Evolutionary conservation across 2,329 filamentous ascomycete genomes (phyloP).

Genomic region (Byssothecium circinans): DNA sequence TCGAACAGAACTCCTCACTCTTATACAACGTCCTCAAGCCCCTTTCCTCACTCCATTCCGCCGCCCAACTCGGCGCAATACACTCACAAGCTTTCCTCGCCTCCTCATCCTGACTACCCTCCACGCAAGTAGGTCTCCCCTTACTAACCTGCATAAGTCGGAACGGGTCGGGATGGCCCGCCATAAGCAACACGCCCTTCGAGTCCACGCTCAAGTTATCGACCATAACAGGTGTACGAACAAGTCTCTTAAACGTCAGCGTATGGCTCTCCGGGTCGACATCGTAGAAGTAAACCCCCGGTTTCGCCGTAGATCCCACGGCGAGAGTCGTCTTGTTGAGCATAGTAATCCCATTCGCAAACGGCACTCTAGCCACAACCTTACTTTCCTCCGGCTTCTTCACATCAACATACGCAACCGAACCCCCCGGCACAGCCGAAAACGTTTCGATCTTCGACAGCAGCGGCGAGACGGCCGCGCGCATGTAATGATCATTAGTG

Average conservation of each 20-base stretch:
- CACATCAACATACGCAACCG: slow-evolving; percentile 41
- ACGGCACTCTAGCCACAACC: slow-evolving; percentile 39
- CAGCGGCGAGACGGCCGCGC: slow-evolving; percentile 21
- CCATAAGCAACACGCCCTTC: slow-evolving; percentile 43
- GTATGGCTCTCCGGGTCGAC: slow-evolving; percentile 6
- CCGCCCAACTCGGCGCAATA: slow-evolving; percentile 41
- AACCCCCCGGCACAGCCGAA: slow-evolving; percentile 39
- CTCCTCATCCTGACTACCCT: slow-evolving; percentile 15
- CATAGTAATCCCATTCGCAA: slow-evolving; percentile 47
- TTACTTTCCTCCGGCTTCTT: slow-evolving; percentile 11
- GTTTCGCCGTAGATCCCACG: slow-evolving; percentile 42
- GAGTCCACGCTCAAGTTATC: slow-evolving; percentile 47
- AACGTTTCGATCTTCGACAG: slow-evolving; percentile 46
- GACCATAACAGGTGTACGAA: slow-evolving; percentile 36
- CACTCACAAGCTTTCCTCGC: slow-evolving; percentile 28
- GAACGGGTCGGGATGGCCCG: slow-evolving; percentile 46
- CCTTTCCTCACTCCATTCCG: slow-evolving; percentile 42
- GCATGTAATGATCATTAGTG: slow-evolving; percentile 49
- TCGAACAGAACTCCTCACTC: slow-evolving; percentile 39
- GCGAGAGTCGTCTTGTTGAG: slow-evolving; percentile 44
- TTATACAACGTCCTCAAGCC: slow-evolving; percentile 43
- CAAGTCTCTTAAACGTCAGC: slow-evolving; percentile 12
- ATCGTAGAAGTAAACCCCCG: slow-evolving; percentile 42
- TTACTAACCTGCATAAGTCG: slow-evolving; percentile 27
- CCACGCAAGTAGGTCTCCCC: slow-evolving; percentile 17